Evolutionary conservation across 2,329 filamentous ascomycete genomes (phyloP).

Genomic region (Grosmannia clavigera): DNA sequence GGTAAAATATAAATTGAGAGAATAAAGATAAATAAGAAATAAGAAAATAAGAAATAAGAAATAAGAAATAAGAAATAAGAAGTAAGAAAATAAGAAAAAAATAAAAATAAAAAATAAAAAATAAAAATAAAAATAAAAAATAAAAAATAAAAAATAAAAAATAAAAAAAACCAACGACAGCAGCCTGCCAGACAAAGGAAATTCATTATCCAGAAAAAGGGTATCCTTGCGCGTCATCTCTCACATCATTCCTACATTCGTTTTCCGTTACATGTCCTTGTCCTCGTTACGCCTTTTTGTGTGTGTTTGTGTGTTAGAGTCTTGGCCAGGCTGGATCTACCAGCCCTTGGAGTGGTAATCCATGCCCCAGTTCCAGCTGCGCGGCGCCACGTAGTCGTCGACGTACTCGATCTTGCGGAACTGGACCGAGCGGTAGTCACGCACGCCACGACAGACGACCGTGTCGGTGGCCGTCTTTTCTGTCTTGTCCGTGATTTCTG

Average conservation of each 20-base stretch:
- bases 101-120: not conserved
- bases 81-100: not conserved
- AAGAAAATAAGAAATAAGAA: not conserved
- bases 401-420: conserved; percentile 2
- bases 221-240: not conserved
- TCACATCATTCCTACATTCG: not conserved
- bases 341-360: conserved; percentile 10
- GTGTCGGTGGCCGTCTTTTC: not conserved
- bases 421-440: not conserved
- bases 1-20: not conserved
- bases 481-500: too few relatives aligned
- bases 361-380: conserved; percentile 4
- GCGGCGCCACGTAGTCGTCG: conserved; percentile 3
- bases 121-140: not conserved
- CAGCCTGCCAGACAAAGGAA: not conserved
- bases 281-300: not conserved
- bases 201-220: not conserved
- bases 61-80: not conserved
- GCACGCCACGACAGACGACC: not conserved
- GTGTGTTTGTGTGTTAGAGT: not conserved
- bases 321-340: not conserved
- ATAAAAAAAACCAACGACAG: not conserved
- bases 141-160: not conserved
- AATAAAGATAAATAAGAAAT: not conserved
- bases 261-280: not conserved